A percentile compares a stretch with the other conserved stretches of the same genome.
Evolutionary conservation across 2,329 filamentous ascomycete species (phyloP).

Genomic region (Penicillium expansum): DNA sequence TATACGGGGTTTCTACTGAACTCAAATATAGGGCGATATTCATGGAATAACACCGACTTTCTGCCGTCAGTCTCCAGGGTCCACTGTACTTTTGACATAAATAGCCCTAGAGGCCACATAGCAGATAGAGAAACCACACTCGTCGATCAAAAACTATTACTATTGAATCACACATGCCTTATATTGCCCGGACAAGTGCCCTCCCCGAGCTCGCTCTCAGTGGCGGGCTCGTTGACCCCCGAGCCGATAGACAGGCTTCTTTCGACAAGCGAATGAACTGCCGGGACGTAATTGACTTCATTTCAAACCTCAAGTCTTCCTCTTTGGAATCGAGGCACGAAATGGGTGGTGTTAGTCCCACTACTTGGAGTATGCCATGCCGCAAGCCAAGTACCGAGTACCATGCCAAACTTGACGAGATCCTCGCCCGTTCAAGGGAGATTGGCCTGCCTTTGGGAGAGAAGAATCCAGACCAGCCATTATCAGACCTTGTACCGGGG

Average conservation of each 20-base stretch:
- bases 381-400: background rate
- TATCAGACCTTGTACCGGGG: constrained; percentile 13
- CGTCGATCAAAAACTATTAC: background rate
- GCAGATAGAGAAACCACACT: background rate
- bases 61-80: background rate
- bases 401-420: constrained; percentile 9
- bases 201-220: constrained; percentile 10
- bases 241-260: constrained; percentile 12
- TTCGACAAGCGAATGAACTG: constrained; percentile 13
- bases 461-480: background rate
- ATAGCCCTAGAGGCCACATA: background rate
- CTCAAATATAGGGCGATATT: background rate
- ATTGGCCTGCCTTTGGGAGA: constrained; percentile 2
- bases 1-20: too few relatives aligned
- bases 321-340: constrained; percentile 6
- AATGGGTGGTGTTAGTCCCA: constrained; percentile 5
- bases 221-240: constrained; percentile 14
- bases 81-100: background rate
- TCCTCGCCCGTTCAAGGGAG: constrained; percentile 11
- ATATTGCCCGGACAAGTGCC: constrained; percentile 6
- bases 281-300: constrained; percentile 14
- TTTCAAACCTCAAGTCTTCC: constrained; percentile 9
- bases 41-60: background rate
- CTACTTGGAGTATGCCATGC: background rate
- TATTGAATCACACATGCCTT: constrained; percentile 8